These are phyloP conservation scores for Nosema muscidifuracis DNA, from an alignment of 371 early-diverging fungal genomes.

Conservation along the genomic window DNA sequence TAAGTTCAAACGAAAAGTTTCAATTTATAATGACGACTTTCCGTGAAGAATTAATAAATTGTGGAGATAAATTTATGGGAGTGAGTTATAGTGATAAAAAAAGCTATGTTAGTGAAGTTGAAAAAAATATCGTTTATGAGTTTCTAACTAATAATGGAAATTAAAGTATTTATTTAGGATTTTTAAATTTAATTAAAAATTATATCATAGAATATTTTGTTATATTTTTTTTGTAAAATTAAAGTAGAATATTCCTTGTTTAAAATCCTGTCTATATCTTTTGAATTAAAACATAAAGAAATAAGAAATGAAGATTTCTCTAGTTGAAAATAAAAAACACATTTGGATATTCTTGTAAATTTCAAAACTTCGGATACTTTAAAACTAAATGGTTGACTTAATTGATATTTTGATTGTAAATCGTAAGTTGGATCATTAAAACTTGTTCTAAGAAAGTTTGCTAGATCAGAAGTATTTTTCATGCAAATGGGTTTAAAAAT, in stretches of 20 bases:
- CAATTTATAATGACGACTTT: conserved; percentile 62
- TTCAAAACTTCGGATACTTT: neutral
- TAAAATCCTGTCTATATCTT: neutral
- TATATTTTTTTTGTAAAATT: neutral
- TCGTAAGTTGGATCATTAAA: neutral
- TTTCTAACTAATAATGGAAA: conserved; percentile 8
- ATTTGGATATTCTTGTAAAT: neutral
- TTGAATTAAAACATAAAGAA: neutral
- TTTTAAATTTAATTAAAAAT: neutral
- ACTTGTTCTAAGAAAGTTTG: neutral
- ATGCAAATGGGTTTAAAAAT: neutral
- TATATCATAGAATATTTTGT: conserved; percentile 5
- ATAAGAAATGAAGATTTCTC: neutral
- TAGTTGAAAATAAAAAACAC: neutral
- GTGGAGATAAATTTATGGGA: conserved; percentile 54
- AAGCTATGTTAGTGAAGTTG: conserved; percentile 37
- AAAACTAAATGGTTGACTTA: neutral
- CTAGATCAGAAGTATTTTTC: neutral
- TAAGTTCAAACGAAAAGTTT: conserved; percentile 24
- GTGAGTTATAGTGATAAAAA: conserved; percentile 42
- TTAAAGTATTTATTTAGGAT: neutral
- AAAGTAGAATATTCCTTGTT: neutral
- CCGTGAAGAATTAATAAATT: conserved; percentile 48
- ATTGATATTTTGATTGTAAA: neutral
- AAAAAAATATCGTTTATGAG: conserved; percentile 1